Evolutionary conservation across 1,284 basidiomycete species (phyloP).

Genomic region (Sphaerobolus stellatus): DNA sequence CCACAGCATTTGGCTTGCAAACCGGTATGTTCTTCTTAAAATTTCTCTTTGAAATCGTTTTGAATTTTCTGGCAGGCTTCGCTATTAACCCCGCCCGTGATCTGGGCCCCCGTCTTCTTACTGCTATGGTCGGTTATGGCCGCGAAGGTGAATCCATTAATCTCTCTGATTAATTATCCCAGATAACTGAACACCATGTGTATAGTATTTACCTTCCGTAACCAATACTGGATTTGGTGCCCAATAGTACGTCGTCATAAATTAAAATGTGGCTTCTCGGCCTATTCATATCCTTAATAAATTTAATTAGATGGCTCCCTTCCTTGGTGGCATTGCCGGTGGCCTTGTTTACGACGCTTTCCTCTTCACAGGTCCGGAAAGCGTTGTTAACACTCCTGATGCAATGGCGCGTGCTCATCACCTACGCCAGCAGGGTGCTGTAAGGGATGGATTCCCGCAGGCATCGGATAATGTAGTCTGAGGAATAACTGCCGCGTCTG

Average conservation of each 20-base stretch:
- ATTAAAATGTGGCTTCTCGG: background rate
- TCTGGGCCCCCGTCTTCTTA: constrained; percentile 59
- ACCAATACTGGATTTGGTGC: constrained; percentile 79
- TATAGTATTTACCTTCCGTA: constrained; percentile 47
- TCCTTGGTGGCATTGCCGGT: constrained; percentile 31
- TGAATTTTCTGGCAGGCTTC: constrained; percentile 33
- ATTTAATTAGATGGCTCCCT: constrained; percentile 20
- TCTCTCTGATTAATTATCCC: constrained; percentile 33
- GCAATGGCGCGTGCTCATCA: constrained; percentile 2
- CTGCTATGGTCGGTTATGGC: constrained; percentile 62
- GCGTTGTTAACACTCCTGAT: constrained; percentile 47
- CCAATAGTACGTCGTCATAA: constrained; percentile 42
- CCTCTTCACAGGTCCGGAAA: constrained; percentile 54
- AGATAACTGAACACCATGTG: constrained; percentile 26
- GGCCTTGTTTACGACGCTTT: constrained; percentile 37
- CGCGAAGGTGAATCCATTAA: constrained; percentile 30
- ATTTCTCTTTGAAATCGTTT: background rate
- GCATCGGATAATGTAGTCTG: background rate
- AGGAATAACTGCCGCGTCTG: no score
- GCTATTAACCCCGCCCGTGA: constrained; percentile 67
- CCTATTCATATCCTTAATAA: background rate
- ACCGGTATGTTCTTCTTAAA: constrained; percentile 36
- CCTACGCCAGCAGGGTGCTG: background rate
- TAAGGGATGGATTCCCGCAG: background rate
- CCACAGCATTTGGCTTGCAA: constrained; percentile 54